Conservation (phyloP, 257 asterid genomes). For the Plantago major region DNA sequence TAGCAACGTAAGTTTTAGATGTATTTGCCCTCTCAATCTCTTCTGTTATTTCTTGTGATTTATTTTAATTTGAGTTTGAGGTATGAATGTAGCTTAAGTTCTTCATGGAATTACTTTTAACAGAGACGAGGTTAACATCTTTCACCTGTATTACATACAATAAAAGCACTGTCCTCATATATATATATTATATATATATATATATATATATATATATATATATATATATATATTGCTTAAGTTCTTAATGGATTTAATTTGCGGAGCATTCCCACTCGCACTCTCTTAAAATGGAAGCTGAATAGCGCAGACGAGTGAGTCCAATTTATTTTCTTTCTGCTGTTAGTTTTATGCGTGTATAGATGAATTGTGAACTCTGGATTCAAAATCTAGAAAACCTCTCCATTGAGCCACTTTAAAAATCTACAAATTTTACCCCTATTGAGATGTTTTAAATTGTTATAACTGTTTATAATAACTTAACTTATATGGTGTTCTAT, state of each 20-base stretch:
- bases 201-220: too few relatives aligned
- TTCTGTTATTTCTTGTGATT: conserved; percentile 17
- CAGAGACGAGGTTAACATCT: conserved; percentile 6
- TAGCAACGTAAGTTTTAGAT: conserved; percentile 52
- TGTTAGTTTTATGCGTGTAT: background rate
- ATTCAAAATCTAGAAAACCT: background rate
- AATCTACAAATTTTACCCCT: background rate
- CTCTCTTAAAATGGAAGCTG: too few relatives aligned
- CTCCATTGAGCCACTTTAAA: background rate
- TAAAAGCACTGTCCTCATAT: background rate
- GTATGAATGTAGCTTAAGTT: conserved; percentile 15
- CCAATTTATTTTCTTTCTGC: background rate
- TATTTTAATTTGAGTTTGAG: conserved; percentile 18
- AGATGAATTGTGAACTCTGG: background rate
- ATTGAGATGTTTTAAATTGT: conserved; percentile 1
- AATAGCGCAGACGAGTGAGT: too few relatives aligned
- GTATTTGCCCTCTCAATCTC: conserved; percentile 19
- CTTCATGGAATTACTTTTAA: conserved; percentile 5
- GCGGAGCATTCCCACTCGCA: too few relatives aligned
- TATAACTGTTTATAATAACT: background rate
- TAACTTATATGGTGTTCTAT: background rate
- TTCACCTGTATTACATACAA: background rate
- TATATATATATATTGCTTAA: too few relatives aligned
- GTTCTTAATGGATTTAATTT: too few relatives aligned
- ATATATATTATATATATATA: too few relatives aligned